A percentile compares a stretch with the other conserved stretches of the same genome.
These are phyloP conservation scores for Lachancea sp. DNA, from an alignment of 805 yeast species.

Conservation along the genomic window DNA sequence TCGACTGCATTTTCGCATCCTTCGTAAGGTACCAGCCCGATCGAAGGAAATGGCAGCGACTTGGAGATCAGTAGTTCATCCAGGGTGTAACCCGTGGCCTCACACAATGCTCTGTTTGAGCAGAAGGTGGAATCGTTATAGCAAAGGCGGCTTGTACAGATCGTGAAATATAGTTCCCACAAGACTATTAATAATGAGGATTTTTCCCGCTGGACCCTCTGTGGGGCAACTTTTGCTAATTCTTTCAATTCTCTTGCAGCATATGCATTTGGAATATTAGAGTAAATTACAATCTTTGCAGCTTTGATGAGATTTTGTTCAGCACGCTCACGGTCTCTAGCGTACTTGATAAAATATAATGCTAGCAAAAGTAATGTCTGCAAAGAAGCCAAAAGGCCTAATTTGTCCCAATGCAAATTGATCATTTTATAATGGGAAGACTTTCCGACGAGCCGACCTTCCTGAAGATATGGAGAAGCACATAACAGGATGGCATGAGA, in stretches of 20 bases:
- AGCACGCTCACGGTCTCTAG: not conserved
- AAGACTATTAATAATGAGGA: not conserved
- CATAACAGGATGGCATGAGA: conserved; percentile 8
- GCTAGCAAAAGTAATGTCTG: conserved; percentile 7
- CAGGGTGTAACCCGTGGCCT: not conserved
- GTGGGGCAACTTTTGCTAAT: not conserved
- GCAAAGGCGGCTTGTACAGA: not conserved
- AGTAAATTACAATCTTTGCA: not conserved
- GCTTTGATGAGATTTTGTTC: conserved; percentile 1
- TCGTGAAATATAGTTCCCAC: not conserved
- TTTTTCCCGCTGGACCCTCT: not conserved
- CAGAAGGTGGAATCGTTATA: not conserved
- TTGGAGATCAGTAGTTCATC: not conserved
- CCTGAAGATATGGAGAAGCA: conserved; percentile 4
- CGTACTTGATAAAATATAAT: not conserved
- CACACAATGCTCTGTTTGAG: not conserved
- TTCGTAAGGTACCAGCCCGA: not conserved
- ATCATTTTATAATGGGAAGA: not conserved
- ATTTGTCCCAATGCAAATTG: conserved; percentile 4
- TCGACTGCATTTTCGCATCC: not conserved
- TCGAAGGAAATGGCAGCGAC: not conserved
- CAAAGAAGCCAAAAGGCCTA: conserved; percentile 2
- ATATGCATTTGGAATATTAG: not conserved
- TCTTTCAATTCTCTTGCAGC: not conserved
- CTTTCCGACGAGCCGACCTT: not conserved